Evolutionary conservation across 352 stramenopile species (phyloP).

Genomic region (Peronosclerospora sorghi): DNA sequence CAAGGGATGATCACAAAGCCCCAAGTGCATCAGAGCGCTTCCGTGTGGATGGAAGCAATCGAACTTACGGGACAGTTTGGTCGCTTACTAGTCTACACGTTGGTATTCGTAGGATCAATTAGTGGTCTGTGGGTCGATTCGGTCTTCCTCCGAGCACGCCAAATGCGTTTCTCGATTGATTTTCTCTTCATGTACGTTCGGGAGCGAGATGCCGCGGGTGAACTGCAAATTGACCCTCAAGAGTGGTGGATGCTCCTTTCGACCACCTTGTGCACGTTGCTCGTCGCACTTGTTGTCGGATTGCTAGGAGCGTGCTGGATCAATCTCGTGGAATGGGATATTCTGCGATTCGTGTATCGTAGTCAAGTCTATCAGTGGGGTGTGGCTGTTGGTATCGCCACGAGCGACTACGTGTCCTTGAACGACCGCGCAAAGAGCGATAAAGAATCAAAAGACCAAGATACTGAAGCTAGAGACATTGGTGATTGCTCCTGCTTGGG

Average conservation of each 20-base stretch:
- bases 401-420: slow-evolving; percentile 20
- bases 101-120: slow-evolving; percentile 22
- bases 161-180: slow-evolving; percentile 40
- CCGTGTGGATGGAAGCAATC: slow-evolving; percentile 10
- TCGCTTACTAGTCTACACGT: slow-evolving; percentile 23
- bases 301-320: slow-evolving; percentile 33
- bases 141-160: slow-evolving; percentile 39
- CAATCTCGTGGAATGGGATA: slow-evolving; percentile 46
- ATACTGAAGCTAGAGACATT: no score
- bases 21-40: not conserved
- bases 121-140: slow-evolving; percentile 22
- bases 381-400: not conserved
- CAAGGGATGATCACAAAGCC: no score
- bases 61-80: slow-evolving; percentile 16
- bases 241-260: slow-evolving; percentile 33
- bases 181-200: slow-evolving; percentile 40
- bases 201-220: slow-evolving; percentile 22
- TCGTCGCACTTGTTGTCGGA: slow-evolving; percentile 26
- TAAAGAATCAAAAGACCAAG: not conserved
- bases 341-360: slow-evolving; percentile 20
- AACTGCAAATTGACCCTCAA: slow-evolving; percentile 33
- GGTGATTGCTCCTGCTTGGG: no score
- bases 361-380: slow-evolving; percentile 1
- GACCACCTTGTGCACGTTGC: slow-evolving; percentile 19
- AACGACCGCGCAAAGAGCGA: not conserved